A percentile compares a stretch with the other conserved stretches of the same genome.
Conservation (phyloP, 495 filamentous ascomycete species). For the Poronia punctata region DNA sequence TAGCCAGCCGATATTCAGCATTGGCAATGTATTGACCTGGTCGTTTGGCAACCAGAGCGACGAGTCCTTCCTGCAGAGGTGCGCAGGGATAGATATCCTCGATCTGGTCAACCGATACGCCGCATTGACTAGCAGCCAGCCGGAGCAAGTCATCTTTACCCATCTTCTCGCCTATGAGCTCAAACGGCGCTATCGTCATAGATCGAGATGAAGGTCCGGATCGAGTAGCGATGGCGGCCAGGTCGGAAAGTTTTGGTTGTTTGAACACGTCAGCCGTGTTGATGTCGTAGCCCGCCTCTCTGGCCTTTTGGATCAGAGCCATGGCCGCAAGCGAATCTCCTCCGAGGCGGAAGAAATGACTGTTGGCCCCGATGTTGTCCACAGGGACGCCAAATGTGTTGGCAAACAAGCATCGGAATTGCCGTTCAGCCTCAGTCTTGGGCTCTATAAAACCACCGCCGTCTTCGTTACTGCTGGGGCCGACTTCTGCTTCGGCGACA, state of each 20-base stretch:
- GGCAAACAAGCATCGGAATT: conserved; percentile 7
- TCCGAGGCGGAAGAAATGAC: conserved; percentile 50
- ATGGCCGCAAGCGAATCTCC: conserved; percentile 59
- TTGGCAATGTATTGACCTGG: conserved; percentile 48
- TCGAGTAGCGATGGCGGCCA: background rate
- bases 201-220: background rate
- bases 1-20: conserved; percentile 37
- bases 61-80: conserved; percentile 56
- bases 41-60: conserved; percentile 39
- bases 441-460: background rate
- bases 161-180: background rate
- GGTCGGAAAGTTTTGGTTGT: background rate
- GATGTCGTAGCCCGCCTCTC: conserved; percentile 9
- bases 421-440: background rate
- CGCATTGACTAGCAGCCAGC: conserved; percentile 13
- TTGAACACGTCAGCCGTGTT: background rate
- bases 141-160: background rate
- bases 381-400: conserved; percentile 6
- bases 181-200: background rate
- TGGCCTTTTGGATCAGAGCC: conserved; percentile 46
- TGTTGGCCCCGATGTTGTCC: conserved; percentile 31
- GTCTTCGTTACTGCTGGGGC: background rate
- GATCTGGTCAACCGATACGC: conserved; percentile 23
- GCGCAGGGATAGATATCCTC: conserved; percentile 59
- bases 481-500: too few species aligned